Percentiles rank a stretch among this genome's conserved stretches.
These are phyloP conservation scores for Plectranthus barbatus DNA, from an alignment of 257 asterid genomes.

Conservation along the genomic window DNA sequence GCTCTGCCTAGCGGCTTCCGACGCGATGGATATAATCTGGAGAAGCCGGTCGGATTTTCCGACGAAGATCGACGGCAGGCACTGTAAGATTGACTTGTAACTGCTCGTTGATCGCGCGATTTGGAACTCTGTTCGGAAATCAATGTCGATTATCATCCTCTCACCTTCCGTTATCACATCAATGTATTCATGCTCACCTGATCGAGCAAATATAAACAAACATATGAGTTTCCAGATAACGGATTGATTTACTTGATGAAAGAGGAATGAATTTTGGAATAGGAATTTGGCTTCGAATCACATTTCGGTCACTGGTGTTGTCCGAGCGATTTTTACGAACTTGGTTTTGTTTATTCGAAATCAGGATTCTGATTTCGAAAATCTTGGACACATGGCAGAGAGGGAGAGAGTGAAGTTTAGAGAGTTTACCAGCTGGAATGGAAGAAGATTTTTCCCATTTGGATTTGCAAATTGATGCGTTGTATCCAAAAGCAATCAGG, in stretches of 20 bases:
- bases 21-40: slow-evolving; percentile 53
- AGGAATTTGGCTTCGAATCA: no score
- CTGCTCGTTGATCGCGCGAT: slow-evolving; percentile 74
- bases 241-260: background rate
- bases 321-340: background rate
- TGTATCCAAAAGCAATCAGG: slow-evolving; percentile 51
- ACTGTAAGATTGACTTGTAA: slow-evolving; percentile 55
- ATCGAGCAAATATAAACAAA: background rate
- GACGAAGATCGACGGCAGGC: slow-evolving; percentile 65
- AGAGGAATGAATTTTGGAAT: background rate
- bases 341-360: background rate
- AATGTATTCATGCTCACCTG: slow-evolving; percentile 82
- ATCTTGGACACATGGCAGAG: background rate
- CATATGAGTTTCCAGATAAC: background rate
- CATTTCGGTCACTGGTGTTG: no score
- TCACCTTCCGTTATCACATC: slow-evolving; percentile 66
- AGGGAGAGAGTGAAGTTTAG: background rate
- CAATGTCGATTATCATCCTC: slow-evolving; percentile 66
- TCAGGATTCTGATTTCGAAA: background rate
- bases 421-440: slow-evolving; percentile 58
- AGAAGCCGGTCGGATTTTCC: slow-evolving; percentile 76
- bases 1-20: slow-evolving; percentile 74
- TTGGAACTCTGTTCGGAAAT: slow-evolving; percentile 89
- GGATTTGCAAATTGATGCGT: slow-evolving; percentile 76
- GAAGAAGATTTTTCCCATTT: slow-evolving; percentile 73